Conservation (phyloP, 305 asterid species). For the Fraxinus floribunda region DNA sequence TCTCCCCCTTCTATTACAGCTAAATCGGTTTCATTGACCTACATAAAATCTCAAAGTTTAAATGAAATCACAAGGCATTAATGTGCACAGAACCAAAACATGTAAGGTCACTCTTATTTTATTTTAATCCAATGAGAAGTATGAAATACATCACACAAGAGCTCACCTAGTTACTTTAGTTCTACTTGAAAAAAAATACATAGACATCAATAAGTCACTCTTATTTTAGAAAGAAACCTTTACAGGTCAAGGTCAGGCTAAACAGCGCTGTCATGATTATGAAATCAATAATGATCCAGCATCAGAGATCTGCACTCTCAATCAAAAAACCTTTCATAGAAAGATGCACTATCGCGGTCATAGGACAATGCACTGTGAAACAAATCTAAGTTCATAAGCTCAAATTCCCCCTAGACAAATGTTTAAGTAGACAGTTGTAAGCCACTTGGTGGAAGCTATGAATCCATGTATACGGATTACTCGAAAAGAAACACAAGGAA, state of each 20-base stretch:
- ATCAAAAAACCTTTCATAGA: background rate
- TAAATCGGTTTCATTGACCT: slow-evolving; percentile 67
- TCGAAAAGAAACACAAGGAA: background rate
- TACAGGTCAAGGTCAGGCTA: background rate
- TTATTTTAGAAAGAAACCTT: background rate
- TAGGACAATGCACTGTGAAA: background rate
- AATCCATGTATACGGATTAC: background rate
- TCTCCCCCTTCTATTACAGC: slow-evolving; percentile 62
- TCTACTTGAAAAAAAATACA: background rate
- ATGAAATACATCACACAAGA: background rate
- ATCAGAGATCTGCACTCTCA: background rate
- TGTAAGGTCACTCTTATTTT: too few species aligned
- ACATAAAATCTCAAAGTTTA: slow-evolving; percentile 22
- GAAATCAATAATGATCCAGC: background rate
- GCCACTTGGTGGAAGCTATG: background rate
- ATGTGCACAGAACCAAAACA: background rate
- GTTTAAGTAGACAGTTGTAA: background rate
- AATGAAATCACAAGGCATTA: background rate
- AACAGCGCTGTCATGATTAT: background rate
- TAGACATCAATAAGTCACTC: background rate
- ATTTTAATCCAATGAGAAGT: background rate
- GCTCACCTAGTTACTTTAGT: background rate
- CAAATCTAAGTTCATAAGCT: background rate
- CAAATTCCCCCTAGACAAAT: background rate
- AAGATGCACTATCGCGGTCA: background rate